Percentiles rank a stretch among this genome's conserved stretches.
phyloP scores from a whole-genome alignment of 495 filamentous ascomycete genomes.

The Penicillium macrosclerotiorum region DNA sequence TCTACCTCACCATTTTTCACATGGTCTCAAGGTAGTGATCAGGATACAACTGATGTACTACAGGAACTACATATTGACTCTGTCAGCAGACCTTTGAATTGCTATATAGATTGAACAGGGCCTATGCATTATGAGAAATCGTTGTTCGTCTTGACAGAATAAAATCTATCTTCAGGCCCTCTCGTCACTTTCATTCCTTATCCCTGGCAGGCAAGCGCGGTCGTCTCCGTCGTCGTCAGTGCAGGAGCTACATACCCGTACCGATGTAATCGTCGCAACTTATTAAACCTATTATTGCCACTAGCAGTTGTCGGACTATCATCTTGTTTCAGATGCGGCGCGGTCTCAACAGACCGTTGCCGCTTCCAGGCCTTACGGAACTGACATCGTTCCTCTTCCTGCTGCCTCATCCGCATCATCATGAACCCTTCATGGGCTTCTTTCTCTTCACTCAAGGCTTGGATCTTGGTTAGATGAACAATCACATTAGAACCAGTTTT shows the following conservation, averaged over 20 bases:
- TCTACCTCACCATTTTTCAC: no score
- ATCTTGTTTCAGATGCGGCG: conserved; percentile 1
- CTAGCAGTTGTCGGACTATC: neutral
- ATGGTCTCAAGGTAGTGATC: no score
- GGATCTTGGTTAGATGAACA: conserved; percentile 22
- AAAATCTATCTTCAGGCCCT: no score
- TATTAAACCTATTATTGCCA: conserved; percentile 4
- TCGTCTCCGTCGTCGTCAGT: conserved; percentile 10
- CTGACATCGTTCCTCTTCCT: conserved; percentile 37
- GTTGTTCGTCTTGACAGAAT: no score
- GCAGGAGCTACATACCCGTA: conserved; percentile 9
- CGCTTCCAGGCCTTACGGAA: conserved; percentile 41
- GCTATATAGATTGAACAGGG: no score
- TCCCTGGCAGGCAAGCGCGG: conserved; percentile 13
- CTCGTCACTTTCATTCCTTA: conserved; percentile 2
- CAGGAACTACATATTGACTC: no score
- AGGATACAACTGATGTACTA: no score
- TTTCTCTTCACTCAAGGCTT: conserved; percentile 40
- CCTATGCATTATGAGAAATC: no score
- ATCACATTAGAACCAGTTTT: conserved; percentile 5
- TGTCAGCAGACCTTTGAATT: no score
- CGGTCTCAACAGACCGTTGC: conserved; percentile 17
- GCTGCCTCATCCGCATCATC: conserved; percentile 35
- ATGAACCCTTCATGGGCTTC: conserved; percentile 36
- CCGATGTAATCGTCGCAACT: conserved; percentile 18